phyloP scores from a whole-genome alignment of 148 eudicot genomes.

The Arbutus unedo region DNA sequence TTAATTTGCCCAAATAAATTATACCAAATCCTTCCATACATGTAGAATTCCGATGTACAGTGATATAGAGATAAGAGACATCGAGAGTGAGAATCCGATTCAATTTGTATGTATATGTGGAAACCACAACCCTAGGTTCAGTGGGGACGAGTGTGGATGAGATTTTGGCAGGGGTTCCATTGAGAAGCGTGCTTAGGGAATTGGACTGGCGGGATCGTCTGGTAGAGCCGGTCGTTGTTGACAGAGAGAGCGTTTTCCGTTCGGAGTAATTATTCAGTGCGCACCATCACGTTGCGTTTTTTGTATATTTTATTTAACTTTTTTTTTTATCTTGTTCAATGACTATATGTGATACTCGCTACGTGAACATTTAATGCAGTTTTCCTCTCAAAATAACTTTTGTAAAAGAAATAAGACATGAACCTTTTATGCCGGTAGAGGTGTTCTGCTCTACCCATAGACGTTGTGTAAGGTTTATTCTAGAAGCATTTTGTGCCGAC shows the following conservation, averaged over 20 bases:
- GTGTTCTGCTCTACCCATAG: too few species aligned
- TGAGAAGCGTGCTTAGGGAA: background rate
- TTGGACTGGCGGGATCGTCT: background rate
- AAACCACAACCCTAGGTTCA: background rate
- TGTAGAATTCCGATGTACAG: background rate
- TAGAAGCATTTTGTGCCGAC: too few species aligned
- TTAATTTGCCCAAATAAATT: background rate
- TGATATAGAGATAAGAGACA: background rate
- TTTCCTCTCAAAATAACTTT: too few species aligned
- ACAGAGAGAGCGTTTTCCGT: background rate
- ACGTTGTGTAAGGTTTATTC: too few species aligned
- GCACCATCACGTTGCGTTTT: too few species aligned
- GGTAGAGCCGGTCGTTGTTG: background rate
- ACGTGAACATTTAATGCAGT: too few species aligned
- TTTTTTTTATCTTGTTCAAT: too few species aligned
- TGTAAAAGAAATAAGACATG: too few species aligned
- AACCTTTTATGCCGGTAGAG: too few species aligned
- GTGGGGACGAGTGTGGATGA: background rate
- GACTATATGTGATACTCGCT: too few species aligned
- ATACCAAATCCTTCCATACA: background rate
- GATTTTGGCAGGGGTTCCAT: background rate
- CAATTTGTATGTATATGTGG: background rate
- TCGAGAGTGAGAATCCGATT: constrained; percentile 3
- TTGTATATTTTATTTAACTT: too few species aligned
- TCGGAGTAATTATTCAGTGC: too few species aligned